phyloP scores from a whole-genome alignment of 1,139 yeast genomes.

The Nadsonia starkeyi-henricii region DNA sequence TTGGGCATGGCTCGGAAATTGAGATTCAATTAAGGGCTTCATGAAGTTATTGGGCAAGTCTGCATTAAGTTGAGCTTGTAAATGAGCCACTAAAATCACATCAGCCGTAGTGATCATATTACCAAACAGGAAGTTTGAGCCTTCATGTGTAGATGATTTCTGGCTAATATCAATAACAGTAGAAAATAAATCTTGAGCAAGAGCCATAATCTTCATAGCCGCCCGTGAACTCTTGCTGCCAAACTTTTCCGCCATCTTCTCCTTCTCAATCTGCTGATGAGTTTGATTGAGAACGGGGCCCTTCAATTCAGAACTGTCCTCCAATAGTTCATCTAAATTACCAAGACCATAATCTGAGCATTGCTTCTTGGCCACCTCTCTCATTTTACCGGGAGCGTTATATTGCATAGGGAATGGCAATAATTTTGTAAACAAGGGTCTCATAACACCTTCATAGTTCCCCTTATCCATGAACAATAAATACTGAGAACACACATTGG shows the following conservation, averaged over 20 bases:
- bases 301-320: neutral
- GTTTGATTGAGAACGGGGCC: neutral
- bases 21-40: neutral
- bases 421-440: slow-evolving; percentile 43
- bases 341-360: slow-evolving; percentile 21
- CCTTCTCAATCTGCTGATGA: neutral
- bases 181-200: neutral
- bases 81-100: neutral
- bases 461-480: slow-evolving; percentile 43
- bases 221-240: neutral
- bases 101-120: neutral
- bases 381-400: slow-evolving; percentile 48
- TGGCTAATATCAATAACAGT: neutral
- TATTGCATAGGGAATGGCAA: slow-evolving; percentile 83
- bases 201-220: neutral
- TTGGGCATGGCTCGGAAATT: neutral
- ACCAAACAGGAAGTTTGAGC: neutral
- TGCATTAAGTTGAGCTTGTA: neutral
- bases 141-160: neutral
- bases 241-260: neutral
- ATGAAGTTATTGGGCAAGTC: neutral
- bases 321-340: neutral
- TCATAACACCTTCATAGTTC: slow-evolving; percentile 53
- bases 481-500: slow-evolving; percentile 40
- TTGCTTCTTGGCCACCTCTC: slow-evolving; percentile 33